Conservation (phyloP, 2,329 filamentous ascomycete genomes). For the Elsinoe necatrix region DNA sequence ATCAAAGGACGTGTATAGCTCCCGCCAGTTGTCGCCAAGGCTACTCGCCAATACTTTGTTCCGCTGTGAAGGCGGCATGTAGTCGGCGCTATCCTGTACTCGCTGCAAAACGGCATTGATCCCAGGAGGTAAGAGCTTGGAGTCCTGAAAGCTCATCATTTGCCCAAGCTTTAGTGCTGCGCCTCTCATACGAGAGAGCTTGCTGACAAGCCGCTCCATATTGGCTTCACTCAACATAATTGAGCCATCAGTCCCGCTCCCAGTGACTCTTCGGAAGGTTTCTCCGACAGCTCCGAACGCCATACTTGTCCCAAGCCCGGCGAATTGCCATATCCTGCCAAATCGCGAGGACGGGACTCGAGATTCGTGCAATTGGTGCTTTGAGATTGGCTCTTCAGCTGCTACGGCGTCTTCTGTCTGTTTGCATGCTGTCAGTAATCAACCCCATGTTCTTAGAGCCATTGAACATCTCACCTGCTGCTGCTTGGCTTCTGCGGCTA, state of each 20-base stretch:
- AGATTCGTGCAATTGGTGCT: slow-evolving; percentile 70
- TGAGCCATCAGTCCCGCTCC: slow-evolving; percentile 59
- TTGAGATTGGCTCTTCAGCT: slow-evolving; percentile 25
- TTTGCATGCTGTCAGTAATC: slow-evolving; percentile 10
- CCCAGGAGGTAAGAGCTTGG: slow-evolving; percentile 80
- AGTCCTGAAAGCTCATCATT: slow-evolving; percentile 97
- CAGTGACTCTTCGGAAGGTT: slow-evolving; percentile 69
- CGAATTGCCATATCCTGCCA: slow-evolving; percentile 87
- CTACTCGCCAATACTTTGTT: slow-evolving; percentile 73
- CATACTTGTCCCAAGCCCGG: slow-evolving; percentile 89
- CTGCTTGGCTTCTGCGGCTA: slow-evolving; percentile 41
- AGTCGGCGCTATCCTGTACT: slow-evolving; percentile 93
- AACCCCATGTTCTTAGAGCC: background rate
- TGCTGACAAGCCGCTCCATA: slow-evolving; percentile 85
- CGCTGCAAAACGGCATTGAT: slow-evolving; percentile 87
- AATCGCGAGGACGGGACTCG: slow-evolving; percentile 81
- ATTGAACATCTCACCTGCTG: slow-evolving; percentile 27
- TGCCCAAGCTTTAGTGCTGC: slow-evolving; percentile 95
- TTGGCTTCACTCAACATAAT: slow-evolving; percentile 82
- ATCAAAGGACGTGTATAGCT: slow-evolving; percentile 74
- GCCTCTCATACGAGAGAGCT: slow-evolving; percentile 90
- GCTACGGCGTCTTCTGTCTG: slow-evolving; percentile 22
- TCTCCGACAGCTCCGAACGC: slow-evolving; percentile 85
- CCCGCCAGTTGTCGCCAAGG: slow-evolving; percentile 74
- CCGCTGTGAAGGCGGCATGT: slow-evolving; percentile 92